Evolutionary conservation across 345 rosid genomes (phyloP).

Genomic region (Linum usitatissimum): DNA sequence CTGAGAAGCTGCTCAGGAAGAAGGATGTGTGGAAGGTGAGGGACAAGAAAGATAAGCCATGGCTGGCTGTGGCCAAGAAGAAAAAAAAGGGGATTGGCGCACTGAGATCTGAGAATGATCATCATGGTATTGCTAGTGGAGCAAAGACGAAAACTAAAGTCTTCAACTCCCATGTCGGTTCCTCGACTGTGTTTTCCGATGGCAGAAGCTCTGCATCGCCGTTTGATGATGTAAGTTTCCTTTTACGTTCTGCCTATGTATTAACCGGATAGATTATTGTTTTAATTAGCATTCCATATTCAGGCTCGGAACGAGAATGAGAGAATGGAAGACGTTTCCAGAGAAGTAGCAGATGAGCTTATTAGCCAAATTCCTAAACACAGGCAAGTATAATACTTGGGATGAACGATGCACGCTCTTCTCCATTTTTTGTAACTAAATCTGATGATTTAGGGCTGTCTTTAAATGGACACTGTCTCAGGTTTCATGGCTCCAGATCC

Average conservation of each 20-base stretch:
- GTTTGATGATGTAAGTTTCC: constrained; percentile 22
- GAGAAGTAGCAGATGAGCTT: background rate
- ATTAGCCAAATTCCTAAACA: constrained; percentile 24
- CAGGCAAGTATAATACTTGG: constrained; percentile 32
- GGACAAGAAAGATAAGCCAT: constrained; percentile 65
- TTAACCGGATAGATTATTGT: too few species aligned
- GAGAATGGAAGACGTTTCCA: too few species aligned
- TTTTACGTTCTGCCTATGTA: too few species aligned
- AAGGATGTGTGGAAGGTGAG: constrained; percentile 74
- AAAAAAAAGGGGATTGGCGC: constrained; percentile 44
- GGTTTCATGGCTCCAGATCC: constrained; percentile 27
- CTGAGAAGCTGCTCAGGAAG: constrained; percentile 34
- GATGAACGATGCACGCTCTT: background rate
- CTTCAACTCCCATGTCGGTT: constrained; percentile 14
- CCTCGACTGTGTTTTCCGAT: constrained; percentile 9
- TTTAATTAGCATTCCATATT: too few species aligned
- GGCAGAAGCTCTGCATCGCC: constrained; percentile 10
- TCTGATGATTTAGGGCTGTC: constrained; percentile 2
- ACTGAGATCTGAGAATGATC: constrained; percentile 4
- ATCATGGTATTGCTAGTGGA: constrained; percentile 17
- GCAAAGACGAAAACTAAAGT: constrained; percentile 43
- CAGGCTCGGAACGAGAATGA: too few species aligned
- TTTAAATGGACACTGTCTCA: constrained; percentile 10
- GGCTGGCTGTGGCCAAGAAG: constrained; percentile 22
- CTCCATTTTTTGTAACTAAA: background rate